Evolutionary conservation across 768 basidiomycete genomes (phyloP).

Genomic region (Terana coerulea): DNA sequence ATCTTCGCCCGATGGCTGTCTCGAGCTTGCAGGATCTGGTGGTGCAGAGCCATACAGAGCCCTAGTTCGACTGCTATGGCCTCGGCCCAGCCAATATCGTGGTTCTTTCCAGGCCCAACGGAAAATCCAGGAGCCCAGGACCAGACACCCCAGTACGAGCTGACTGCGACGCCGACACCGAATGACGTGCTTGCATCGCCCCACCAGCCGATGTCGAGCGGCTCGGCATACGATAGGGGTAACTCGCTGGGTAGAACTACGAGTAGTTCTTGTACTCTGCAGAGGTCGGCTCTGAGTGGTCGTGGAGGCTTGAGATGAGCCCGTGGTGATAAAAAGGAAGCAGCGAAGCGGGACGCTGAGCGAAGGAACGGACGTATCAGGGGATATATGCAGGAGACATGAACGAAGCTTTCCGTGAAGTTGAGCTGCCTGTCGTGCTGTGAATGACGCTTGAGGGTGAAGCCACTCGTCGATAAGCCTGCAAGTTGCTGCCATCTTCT

Average conservation of each 20-base stretch:
- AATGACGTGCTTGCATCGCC: conserved; percentile 34
- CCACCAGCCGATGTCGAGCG: conserved; percentile 31
- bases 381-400: conserved; percentile 26
- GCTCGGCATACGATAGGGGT: conserved; percentile 13
- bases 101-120: conserved; percentile 22
- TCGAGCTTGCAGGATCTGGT: background rate
- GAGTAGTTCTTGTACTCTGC: conserved; percentile 21
- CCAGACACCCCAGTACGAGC: conserved; percentile 28
- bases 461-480: background rate
- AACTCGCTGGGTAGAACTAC: conserved; percentile 16
- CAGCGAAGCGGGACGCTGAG: conserved; percentile 20
- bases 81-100: conserved; percentile 40
- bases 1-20: background rate
- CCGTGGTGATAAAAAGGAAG: conserved; percentile 14
- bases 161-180: conserved; percentile 32
- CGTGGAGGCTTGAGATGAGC: conserved; percentile 13
- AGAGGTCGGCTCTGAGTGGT: conserved; percentile 18
- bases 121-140: conserved; percentile 24
- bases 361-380: conserved; percentile 25
- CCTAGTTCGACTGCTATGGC: conserved; percentile 35
- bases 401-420: conserved; percentile 25
- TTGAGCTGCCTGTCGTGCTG: background rate
- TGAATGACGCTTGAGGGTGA: background rate
- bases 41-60: conserved; percentile 12
- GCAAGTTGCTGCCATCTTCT: conserved; percentile 16